Evolutionary conservation across 2,329 filamentous ascomycete species (phyloP), one percentile per base, ranked within the genome.

Genomic region (Xenoacremonium recifei): DNA sequence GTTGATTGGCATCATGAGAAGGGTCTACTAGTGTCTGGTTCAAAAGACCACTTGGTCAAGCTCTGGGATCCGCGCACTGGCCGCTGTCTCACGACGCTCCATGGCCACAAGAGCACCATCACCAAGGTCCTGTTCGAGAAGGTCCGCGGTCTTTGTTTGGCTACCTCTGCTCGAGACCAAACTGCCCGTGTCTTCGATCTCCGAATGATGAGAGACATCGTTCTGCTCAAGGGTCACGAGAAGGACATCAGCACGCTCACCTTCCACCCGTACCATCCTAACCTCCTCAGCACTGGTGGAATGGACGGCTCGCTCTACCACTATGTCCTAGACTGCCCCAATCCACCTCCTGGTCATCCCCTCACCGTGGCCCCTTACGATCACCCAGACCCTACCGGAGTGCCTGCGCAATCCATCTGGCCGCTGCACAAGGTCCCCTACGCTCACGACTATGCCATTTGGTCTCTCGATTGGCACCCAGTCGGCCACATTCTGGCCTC

Each of bases 1-100:
- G 95, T 95, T 43, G 92, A 99, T 63, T 99, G 93, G 93, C 93
- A 99, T 70, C 91, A 92, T 2, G 87, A 85, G 16, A 97, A 96
- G 69, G 93, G 93, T 2, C 71, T 99, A 4, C 77, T 99, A 21
- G 92, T 96, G 4, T 97, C 93, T 1, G 93, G 93, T 27, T 97
- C 92, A 10, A 99, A 99, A 69, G 93, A 99, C 60, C 92, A 99
- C 66, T 75, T 95, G 48, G 89, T 99, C 59, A 97, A 97, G 66
- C 82, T 99, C 32, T 99, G 93, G 93, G 93, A 99, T 64, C 93
- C 93, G n/a, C 81, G 93, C 42, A 92, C 85, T 5, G 85, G 87
- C 25, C 84, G 90, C 32, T 96, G 90, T 62, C 74, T 99, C 40
- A 96, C 92, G 1, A 97, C 92, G 0, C 80, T 99, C 4, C 91